Evolutionary conservation across 2,329 filamentous ascomycete species (phyloP).

Genomic region (Scytalidium sp.): DNA sequence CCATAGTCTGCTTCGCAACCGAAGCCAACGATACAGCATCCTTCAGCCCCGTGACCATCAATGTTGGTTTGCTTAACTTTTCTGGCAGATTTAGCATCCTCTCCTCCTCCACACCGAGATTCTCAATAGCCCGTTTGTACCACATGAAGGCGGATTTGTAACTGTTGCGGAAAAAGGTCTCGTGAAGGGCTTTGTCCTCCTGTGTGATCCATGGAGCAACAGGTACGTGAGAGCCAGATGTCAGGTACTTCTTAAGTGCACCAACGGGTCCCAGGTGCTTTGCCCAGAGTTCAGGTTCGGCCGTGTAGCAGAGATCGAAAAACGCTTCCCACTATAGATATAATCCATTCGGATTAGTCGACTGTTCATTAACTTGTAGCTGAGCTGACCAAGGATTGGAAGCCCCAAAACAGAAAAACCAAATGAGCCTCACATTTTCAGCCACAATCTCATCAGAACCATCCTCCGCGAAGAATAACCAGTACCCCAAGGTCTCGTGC

Average conservation of each 20-base stretch:
- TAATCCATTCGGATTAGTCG: background rate
- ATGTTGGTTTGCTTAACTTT: constrained; percentile 6
- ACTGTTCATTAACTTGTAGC: no score
- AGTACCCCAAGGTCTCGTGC: constrained; percentile 17
- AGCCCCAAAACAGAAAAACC: no score
- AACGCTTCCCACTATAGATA: constrained; percentile 13
- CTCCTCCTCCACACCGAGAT: constrained; percentile 11
- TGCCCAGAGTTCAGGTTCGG: constrained; percentile 5
- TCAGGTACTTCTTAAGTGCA: constrained; percentile 7
- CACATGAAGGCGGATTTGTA: constrained; percentile 10
- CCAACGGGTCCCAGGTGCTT: constrained; percentile 8
- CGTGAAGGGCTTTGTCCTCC: constrained; percentile 7
- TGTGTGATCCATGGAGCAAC: constrained; percentile 6
- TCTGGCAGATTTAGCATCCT: constrained; percentile 3
- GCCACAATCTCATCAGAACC: constrained; percentile 11
- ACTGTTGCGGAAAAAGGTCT: constrained; percentile 8
- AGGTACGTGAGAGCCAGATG: constrained; percentile 1
- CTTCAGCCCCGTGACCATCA: constrained; percentile 14
- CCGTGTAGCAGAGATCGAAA: constrained; percentile 11
- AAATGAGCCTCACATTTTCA: constrained; percentile 12
- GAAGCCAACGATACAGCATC: constrained; percentile 10
- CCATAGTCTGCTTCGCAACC: constrained; percentile 8
- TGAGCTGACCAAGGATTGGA: no score
- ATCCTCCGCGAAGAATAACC: constrained; percentile 10
- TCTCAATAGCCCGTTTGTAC: constrained; percentile 13